Evolutionary conservation across 1,284 basidiomycete genomes (phyloP).

Genomic region (Phellinidium pouzarii): DNA sequence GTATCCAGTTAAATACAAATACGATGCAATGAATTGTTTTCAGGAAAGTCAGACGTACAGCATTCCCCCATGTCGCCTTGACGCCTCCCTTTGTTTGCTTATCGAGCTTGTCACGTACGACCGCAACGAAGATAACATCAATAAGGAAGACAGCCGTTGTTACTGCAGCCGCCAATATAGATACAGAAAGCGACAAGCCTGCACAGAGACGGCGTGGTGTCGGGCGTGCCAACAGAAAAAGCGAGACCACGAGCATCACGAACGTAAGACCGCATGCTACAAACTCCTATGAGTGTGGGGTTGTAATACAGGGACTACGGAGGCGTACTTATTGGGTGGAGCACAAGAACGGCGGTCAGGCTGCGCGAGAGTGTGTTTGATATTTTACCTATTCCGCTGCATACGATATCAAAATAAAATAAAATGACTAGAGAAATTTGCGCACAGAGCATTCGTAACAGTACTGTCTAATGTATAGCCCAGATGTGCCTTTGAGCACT

Average conservation of each 20-base stretch:
- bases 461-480: slow-evolving; percentile 47
- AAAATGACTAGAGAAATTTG: background rate
- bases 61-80: slow-evolving; percentile 40
- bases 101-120: slow-evolving; percentile 36
- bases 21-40: background rate
- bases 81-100: slow-evolving; percentile 36
- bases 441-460: slow-evolving; percentile 40
- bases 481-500: slow-evolving; percentile 41
- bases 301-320: background rate
- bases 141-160: slow-evolving; percentile 48
- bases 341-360: slow-evolving; percentile 33
- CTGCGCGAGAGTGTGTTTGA: slow-evolving; percentile 33
- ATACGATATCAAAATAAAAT: slow-evolving; percentile 22
- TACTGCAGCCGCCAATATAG: slow-evolving; percentile 35
- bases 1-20: slow-evolving; percentile 11
- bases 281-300: background rate
- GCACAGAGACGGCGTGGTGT: slow-evolving; percentile 25
- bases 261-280: slow-evolving; percentile 47
- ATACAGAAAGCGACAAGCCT: slow-evolving; percentile 29
- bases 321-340: slow-evolving; percentile 41
- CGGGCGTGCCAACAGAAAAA: slow-evolving; percentile 39
- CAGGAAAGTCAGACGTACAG: slow-evolving; percentile 30
- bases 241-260: slow-evolving; percentile 40
- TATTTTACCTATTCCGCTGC: slow-evolving; percentile 27
- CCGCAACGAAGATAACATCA: slow-evolving; percentile 45